Evolutionary conservation across 257 asterid genomes (phyloP).

Genomic region (Solanum piurae): DNA sequence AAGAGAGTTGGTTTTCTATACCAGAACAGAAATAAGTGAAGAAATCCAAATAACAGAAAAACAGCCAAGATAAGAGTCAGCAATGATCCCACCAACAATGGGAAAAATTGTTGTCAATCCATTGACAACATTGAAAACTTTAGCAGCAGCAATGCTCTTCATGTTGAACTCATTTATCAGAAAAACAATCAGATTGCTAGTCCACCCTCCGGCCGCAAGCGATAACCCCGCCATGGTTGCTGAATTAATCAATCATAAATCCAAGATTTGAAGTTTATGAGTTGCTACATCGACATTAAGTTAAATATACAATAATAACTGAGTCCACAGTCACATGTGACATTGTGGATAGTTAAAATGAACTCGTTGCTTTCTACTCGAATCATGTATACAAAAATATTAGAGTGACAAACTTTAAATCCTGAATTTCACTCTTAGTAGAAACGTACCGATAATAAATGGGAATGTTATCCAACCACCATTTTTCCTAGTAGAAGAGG

Average conservation of each 20-base stretch:
- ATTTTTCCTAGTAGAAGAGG: neutral
- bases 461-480: constrained; percentile 57
- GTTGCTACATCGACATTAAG: neutral
- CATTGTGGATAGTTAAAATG: neutral
- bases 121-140: constrained; percentile 49
- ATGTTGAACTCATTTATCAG: constrained; percentile 63
- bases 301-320: neutral
- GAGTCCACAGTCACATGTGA: neutral
- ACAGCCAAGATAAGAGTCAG: constrained; percentile 64
- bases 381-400: neutral
- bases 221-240: constrained; percentile 56
- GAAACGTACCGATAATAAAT: constrained; percentile 24
- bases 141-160: constrained; percentile 66
- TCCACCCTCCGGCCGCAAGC: constrained; percentile 65
- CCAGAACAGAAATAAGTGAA: constrained; percentile 60
- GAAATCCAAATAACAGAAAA: constrained; percentile 69
- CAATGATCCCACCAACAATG: constrained; percentile 56
- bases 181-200: constrained; percentile 52
- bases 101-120: constrained; percentile 69
- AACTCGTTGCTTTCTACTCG: neutral
- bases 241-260: neutral
- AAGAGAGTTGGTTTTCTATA: constrained; percentile 7
- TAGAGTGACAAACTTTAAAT: neutral
- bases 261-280: neutral
- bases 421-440: neutral